phyloP scores from a whole-genome alignment of 2,329 filamentous ascomycete species.

The Xylariaceae sp. region DNA sequence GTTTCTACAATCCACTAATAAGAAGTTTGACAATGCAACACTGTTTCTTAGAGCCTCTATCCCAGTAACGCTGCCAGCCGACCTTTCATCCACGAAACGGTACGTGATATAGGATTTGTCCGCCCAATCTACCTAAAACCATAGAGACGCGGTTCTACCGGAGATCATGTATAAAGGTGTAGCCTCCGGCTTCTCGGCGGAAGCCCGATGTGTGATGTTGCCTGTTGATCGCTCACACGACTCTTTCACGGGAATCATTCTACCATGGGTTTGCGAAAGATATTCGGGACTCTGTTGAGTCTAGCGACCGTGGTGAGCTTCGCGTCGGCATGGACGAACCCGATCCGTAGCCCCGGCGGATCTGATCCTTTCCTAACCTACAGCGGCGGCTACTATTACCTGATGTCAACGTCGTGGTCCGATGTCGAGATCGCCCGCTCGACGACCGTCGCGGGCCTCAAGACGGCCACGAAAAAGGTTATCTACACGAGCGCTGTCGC shows the following conservation, averaged over 20 bases:
- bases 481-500: conserved; percentile 58
- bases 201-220: background rate
- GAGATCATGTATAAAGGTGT: conserved; percentile 8
- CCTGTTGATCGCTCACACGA: background rate
- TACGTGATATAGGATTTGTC: background rate
- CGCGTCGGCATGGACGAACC: conserved; percentile 54
- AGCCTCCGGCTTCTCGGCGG: background rate
- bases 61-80: background rate
- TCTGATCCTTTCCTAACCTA: conserved; percentile 61
- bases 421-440: conserved; percentile 62
- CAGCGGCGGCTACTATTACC: conserved; percentile 59
- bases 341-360: conserved; percentile 56
- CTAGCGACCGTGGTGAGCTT: conserved; percentile 13
- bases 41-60: too few species aligned
- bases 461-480: conserved; percentile 56
- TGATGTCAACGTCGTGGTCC: conserved; percentile 63
- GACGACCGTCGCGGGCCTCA: conserved; percentile 61
- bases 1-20: conserved; percentile 20
- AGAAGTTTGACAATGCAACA: background rate
- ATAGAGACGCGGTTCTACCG: background rate
- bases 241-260: background rate
- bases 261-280: conserved; percentile 20
- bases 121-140: background rate
- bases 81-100: background rate
- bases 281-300: conserved; percentile 21